These are phyloP conservation scores for Microbotryum scabiosae DNA, from an alignment of 1,284 basidiomycete species.

Conservation along the genomic window DNA sequence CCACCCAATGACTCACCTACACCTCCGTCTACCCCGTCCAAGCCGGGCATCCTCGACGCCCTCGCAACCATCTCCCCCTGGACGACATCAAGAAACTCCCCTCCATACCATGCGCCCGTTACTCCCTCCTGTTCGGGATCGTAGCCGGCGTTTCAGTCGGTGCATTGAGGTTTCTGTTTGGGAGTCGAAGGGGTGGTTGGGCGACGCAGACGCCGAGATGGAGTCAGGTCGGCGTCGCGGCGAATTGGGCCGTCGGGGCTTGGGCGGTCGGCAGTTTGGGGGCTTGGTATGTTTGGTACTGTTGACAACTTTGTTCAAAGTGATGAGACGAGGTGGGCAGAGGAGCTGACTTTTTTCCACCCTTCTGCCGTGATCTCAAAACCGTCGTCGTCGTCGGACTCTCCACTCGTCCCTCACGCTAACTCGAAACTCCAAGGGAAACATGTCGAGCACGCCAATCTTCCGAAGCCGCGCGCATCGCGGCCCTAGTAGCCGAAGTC, in stretches of 20 bases:
- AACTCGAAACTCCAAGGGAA: slow-evolving; percentile 10
- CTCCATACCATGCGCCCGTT: slow-evolving; percentile 23
- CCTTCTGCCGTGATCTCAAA: neutral
- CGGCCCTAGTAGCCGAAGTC: slow-evolving; percentile 24
- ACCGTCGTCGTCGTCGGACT: neutral
- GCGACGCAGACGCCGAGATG: neutral
- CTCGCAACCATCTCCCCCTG: slow-evolving; percentile 25
- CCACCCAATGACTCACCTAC: neutral
- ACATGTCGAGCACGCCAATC: slow-evolving; percentile 27
- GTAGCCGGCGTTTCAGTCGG: slow-evolving; percentile 25
- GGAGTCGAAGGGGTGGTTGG: slow-evolving; percentile 3
- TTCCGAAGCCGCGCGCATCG: slow-evolving; percentile 24
- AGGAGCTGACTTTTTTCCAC: neutral
- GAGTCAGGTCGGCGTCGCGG: slow-evolving; percentile 13
- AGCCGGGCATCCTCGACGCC: slow-evolving; percentile 16
- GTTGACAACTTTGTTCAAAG: too few relatives aligned
- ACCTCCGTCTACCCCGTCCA: neutral
- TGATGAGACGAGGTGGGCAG: neutral
- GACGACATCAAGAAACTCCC: slow-evolving; percentile 25
- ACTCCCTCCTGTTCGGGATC: slow-evolving; percentile 28
- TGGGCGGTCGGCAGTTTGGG: slow-evolving; percentile 26
- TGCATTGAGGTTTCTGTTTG: slow-evolving; percentile 23
- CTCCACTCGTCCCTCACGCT: neutral
- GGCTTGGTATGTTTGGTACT: too few relatives aligned
- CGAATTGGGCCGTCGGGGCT: slow-evolving; percentile 30